A percentile compares a stretch with the other conserved stretches of the same genome.
phyloP scores from a whole-genome alignment of 1,284 basidiomycete species.

The Acaromyces ingoldii region DNA sequence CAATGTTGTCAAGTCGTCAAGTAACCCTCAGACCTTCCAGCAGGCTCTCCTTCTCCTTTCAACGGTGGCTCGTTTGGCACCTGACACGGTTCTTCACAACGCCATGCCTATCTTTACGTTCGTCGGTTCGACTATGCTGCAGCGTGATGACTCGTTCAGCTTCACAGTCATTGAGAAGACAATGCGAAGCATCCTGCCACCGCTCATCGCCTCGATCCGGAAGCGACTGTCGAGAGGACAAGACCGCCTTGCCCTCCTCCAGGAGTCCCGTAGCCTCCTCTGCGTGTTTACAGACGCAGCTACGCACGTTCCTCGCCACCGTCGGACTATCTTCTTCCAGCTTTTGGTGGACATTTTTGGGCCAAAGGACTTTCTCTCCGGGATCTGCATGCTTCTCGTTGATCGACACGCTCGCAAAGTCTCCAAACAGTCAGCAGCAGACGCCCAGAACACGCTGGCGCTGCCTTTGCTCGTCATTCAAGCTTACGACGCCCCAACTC shows the following conservation, averaged over 20 bases:
- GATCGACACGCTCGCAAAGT: conserved; percentile 73
- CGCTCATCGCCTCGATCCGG: conserved; percentile 71
- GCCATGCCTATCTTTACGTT: conserved; percentile 99
- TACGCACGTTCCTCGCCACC: conserved; percentile 78
- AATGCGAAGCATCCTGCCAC: conserved; percentile 85
- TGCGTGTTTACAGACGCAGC: conserved; percentile 83
- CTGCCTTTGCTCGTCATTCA: conserved; percentile 61
- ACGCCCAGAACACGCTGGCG: conserved; percentile 56
- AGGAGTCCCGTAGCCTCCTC: conserved; percentile 60
- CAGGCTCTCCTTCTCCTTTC: conserved; percentile 87
- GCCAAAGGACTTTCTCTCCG: conserved; percentile 72
- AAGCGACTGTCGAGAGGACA: conserved; percentile 18
- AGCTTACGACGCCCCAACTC: conserved; percentile 59
- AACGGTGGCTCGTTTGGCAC: conserved; percentile 73
- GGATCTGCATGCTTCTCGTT: conserved; percentile 77
- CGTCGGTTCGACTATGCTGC: conserved; percentile 94
- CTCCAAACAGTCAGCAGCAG: conserved; percentile 58
- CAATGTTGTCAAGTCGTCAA: conserved; percentile 56
- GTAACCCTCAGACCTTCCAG: conserved; percentile 90
- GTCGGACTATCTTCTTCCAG: conserved; percentile 81
- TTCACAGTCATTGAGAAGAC: conserved; percentile 95
- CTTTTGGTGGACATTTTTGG: conserved; percentile 85
- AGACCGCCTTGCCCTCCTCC: conserved; percentile 32
- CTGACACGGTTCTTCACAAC: conserved; percentile 86
- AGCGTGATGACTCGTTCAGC: conserved; percentile 90